These are phyloP conservation scores for Lipomyces yamanashiensis DNA, from an alignment of 805 yeast genomes.

Conservation along the genomic window DNA sequence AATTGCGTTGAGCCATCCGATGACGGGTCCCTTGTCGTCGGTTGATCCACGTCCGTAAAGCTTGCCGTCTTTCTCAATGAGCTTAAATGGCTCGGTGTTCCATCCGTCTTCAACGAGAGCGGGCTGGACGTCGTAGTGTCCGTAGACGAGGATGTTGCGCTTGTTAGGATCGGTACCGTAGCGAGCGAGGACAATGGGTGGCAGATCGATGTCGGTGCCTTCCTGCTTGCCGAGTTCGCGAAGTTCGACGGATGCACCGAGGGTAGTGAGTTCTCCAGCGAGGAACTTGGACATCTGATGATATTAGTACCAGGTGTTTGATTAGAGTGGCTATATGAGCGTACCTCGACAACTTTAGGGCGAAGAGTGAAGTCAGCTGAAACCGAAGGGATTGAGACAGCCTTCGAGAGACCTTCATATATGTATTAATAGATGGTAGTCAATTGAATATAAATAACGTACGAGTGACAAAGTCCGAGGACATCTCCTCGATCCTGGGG, in stretches of 20 bases:
- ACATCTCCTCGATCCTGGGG: conserved; percentile 30
- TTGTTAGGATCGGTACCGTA: conserved; percentile 80
- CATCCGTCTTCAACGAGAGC: conserved; percentile 93
- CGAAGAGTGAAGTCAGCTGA: conserved; percentile 88
- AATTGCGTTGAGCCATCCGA: conserved; percentile 93
- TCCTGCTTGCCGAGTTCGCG: conserved; percentile 81
- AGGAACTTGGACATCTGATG: conserved; percentile 77
- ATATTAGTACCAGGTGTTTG: neutral
- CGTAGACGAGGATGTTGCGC: conserved; percentile 89
- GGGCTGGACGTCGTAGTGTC: conserved; percentile 99
- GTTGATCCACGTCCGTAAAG: conserved; percentile 92
- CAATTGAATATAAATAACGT: conserved; percentile 1
- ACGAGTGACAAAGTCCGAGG: conserved; percentile 28
- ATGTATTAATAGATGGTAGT: neutral
- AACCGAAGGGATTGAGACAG: conserved; percentile 95
- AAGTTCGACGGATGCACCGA: conserved; percentile 80
- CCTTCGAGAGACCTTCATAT: conserved; percentile 61
- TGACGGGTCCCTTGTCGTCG: conserved; percentile 97
- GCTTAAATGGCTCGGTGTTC: conserved; percentile 86
- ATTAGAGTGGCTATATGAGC: neutral
- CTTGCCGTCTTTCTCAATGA: conserved; percentile 69
- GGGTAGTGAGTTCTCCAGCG: conserved; percentile 63
- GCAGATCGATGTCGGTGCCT: conserved; percentile 69
- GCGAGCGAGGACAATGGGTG: conserved; percentile 93
- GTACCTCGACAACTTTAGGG: conserved; percentile 73